Percentiles rank a stretch among this genome's conserved stretches.
phyloP scores from a whole-genome alignment of 371 early-diverging fungal genomes.

The Zancudomyces culisetae region DNA sequence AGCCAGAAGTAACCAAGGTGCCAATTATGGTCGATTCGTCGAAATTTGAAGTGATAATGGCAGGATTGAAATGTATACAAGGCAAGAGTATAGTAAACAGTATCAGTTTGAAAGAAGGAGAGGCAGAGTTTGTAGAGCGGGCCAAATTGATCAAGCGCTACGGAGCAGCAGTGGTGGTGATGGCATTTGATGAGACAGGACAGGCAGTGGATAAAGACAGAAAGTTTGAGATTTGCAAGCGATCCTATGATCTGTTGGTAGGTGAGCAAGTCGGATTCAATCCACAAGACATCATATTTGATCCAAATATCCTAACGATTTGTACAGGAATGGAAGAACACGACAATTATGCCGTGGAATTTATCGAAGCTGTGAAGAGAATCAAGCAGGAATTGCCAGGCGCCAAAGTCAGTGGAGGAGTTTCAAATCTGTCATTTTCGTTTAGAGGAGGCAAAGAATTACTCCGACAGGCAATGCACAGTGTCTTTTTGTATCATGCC shows the following conservation, averaged over 20 bases:
- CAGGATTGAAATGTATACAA: constrained; percentile 82
- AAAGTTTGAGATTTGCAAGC: constrained; percentile 75
- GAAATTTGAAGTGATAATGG: constrained; percentile 88
- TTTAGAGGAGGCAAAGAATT: constrained; percentile 77
- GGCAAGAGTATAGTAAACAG: constrained; percentile 94
- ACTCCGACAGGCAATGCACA: constrained; percentile 85
- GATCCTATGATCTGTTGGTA: constrained; percentile 71
- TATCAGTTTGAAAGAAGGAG: constrained; percentile 85
- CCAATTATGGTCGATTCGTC: constrained; percentile 90
- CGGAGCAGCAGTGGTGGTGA: constrained; percentile 90
- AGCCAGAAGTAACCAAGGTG: constrained; percentile 73
- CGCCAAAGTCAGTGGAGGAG: constrained; percentile 82
- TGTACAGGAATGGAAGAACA: constrained; percentile 92
- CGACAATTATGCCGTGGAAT: constrained; percentile 86
- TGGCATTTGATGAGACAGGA: constrained; percentile 90
- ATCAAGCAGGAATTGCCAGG: constrained; percentile 68
- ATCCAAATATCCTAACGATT: constrained; percentile 87
- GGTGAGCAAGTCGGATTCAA: constrained; percentile 70
- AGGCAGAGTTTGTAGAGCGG: constrained; percentile 72
- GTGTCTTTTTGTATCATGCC: constrained; percentile 80
- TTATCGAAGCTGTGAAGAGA: constrained; percentile 49
- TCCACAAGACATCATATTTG: constrained; percentile 83
- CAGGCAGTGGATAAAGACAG: constrained; percentile 69
- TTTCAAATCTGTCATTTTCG: constrained; percentile 84
- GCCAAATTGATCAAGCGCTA: constrained; percentile 67